These are phyloP conservation scores for Stipa capillata DNA, from an alignment of 176 grass and related monocot genomes.

Conservation along the genomic window DNA sequence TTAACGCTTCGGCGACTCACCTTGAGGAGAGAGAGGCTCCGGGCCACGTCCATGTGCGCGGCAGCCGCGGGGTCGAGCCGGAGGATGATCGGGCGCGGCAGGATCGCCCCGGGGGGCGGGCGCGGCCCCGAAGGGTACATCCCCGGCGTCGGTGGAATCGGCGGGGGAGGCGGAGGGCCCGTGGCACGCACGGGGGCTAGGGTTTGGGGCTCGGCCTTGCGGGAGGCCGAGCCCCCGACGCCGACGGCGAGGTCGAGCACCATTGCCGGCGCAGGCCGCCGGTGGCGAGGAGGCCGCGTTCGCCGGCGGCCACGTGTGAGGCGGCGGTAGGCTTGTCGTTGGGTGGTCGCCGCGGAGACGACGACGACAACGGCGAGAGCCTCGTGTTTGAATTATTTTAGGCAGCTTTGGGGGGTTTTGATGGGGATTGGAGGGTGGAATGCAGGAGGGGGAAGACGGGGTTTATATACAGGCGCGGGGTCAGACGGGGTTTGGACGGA, in stretches of 20 bases:
- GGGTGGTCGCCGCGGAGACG: not conserved
- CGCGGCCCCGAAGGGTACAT: slow-evolving; percentile 11
- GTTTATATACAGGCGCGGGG: slow-evolving; percentile 3
- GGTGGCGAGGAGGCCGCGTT: not conserved
- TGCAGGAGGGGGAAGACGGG: not conserved
- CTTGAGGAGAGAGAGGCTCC: slow-evolving; percentile 49
- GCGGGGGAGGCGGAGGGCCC: slow-evolving; percentile 34
- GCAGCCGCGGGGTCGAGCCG: not conserved
- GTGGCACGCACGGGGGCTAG: slow-evolving; percentile 4
- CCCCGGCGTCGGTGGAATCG: slow-evolving; percentile 16
- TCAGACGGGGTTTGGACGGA: not conserved
- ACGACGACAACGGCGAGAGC: slow-evolving; percentile 19
- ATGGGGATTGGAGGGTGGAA: not conserved
- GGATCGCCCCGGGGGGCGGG: slow-evolving; percentile 3
- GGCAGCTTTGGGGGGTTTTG: slow-evolving; percentile 8
- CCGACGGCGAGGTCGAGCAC: not conserved
- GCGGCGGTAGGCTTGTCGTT: not conserved
- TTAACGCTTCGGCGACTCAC: not conserved
- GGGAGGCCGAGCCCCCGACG: not conserved
- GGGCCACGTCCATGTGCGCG: slow-evolving; percentile 30
- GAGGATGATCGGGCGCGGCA: slow-evolving; percentile 7
- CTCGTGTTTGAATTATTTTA: slow-evolving; percentile 25
- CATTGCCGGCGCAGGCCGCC: slow-evolving; percentile 27
- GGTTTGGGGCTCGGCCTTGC: slow-evolving; percentile 25
- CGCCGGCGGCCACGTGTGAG: not conserved